Conservation (phyloP, 2,329 filamentous ascomycete species). For the Aureobasidium uvarum region DNA sequence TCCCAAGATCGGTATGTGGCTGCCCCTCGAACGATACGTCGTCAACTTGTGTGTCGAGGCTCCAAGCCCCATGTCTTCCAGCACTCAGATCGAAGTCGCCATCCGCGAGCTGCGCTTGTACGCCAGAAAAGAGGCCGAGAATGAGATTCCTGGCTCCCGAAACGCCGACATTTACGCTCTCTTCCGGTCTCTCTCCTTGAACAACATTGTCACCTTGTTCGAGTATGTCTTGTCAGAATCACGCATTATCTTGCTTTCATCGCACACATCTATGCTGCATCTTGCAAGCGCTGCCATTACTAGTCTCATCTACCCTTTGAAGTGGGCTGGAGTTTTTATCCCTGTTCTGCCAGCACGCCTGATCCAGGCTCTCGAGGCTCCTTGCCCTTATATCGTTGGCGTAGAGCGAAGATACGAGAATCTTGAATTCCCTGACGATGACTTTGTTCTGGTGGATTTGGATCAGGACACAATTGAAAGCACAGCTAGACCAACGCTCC, state of each 20-base stretch:
- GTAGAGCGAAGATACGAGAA: constrained; percentile 89
- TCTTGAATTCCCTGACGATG: constrained; percentile 84
- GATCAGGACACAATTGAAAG: constrained; percentile 89
- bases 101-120: constrained; percentile 88
- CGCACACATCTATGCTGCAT: constrained; percentile 94
- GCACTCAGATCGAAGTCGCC: constrained; percentile 90
- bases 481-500: constrained; percentile 69
- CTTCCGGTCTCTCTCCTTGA: constrained; percentile 84
- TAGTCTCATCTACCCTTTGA: constrained; percentile 82
- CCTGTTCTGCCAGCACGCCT: constrained; percentile 84
- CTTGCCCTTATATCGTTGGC: constrained; percentile 95
- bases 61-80: constrained; percentile 84
- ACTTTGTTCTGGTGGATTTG: constrained; percentile 91
- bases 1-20: constrained; percentile 89
- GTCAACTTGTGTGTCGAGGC: constrained; percentile 96
- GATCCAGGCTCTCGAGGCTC: constrained; percentile 86
- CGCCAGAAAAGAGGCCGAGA: constrained; percentile 85
- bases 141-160: constrained; percentile 88
- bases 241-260: constrained; percentile 92
- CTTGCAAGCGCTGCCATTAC: constrained; percentile 84
- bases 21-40: constrained; percentile 93
- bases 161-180: constrained; percentile 91
- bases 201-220: constrained; percentile 88
- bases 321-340: constrained; percentile 93
- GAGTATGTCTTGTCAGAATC: constrained; percentile 93